phyloP scores from a whole-genome alignment of 495 filamentous ascomycete species.

The Hyaloscypha hepaticicola region DNA sequence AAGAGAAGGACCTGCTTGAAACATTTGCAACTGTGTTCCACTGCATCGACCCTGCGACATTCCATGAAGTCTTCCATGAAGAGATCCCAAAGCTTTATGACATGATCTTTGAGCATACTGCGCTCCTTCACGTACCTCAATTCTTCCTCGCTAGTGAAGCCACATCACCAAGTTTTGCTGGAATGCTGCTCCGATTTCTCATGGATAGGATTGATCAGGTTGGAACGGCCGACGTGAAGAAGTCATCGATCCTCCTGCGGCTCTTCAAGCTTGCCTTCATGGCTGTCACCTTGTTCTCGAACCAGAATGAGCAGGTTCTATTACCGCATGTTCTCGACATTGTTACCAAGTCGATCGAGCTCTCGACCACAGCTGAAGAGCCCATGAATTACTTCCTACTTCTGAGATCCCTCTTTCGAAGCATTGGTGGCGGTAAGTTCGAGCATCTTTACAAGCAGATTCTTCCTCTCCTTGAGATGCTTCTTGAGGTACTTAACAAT shows the following conservation, averaged over 20 bases:
- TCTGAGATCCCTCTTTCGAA: conserved; percentile 86
- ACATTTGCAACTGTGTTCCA: conserved; percentile 98
- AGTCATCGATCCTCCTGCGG: conserved; percentile 86
- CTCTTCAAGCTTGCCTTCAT: conserved; percentile 99
- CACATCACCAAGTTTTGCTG: conserved; percentile 94
- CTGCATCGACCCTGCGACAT: conserved; percentile 96
- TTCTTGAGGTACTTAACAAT: conserved; percentile 95
- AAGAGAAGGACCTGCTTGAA: conserved; percentile 97
- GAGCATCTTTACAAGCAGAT: conserved; percentile 99
- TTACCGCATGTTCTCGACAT: conserved; percentile 95
- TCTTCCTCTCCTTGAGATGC: conserved; percentile 91
- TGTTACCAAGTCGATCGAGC: conserved; percentile 91
- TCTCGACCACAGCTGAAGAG: conserved; percentile 92
- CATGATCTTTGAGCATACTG: conserved; percentile 96
- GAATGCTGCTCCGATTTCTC: conserved; percentile 94
- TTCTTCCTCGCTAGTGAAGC: conserved; percentile 98
- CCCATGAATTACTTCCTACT: conserved; percentile 99
- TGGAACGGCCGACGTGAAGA: conserved; percentile 84
- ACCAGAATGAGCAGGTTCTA: conserved; percentile 92
- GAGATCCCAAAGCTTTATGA: conserved; percentile 96
- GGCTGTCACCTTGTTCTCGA: conserved; percentile 94
- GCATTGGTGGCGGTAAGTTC: conserved; percentile 95
- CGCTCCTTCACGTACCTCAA: conserved; percentile 91
- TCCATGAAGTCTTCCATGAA: conserved; percentile 96
- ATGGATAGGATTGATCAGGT: conserved; percentile 97